Base-by-base conservation (phyloP, 208 protist species). In the Wallacemonas sp. region DNA sequence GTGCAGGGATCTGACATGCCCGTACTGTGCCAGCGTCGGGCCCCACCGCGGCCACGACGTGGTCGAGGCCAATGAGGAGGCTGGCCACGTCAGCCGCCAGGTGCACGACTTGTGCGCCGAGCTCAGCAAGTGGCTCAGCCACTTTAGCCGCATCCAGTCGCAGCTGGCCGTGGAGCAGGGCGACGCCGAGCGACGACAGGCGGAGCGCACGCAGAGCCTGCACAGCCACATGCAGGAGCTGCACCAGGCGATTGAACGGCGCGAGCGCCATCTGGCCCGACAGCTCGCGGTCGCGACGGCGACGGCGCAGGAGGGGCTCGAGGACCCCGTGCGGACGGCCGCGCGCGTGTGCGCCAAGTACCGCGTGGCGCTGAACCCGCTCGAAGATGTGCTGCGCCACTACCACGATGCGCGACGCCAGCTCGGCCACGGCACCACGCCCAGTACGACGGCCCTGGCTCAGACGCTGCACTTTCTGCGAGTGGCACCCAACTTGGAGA, bases 1-100 rank as follows among this genome's bases (percentile, higher is more conserved):
- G 28, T 92, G 86, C 65, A 44, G 61, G 16, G 72, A 79, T 66
- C 74, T 87, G 42, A 76, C 75, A 38, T 92, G 86, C 61, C 79
- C 86, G 20, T 88, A 89, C 73, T 92, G 86, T 64, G 81, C 80
- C 28, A 82, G 79, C 61, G 69, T 89, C 57, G 86, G 86, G 18
- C 23, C 33, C n/a, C 86, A 92, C 59, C 57, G 61, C 4, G 72
- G 79, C 5, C 85, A 92, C 61, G 75, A 82, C 18, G 77, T 86
- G 12, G 57, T 74, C 5, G 74, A 84, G 57, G 74, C 74, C 2
- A 52, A 66, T 25, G 68, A 62, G 22, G 50, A 74, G 1, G 80
- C 77, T 3, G 67, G 22, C 4, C 48, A 55, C 20, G 66, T 84
- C 31, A 67, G 70, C 23, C 46, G 59, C 1, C 42, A 74, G 45